Conservation (phyloP, 106 monocot species). For the Dendrobium chrysotoxum region DNA sequence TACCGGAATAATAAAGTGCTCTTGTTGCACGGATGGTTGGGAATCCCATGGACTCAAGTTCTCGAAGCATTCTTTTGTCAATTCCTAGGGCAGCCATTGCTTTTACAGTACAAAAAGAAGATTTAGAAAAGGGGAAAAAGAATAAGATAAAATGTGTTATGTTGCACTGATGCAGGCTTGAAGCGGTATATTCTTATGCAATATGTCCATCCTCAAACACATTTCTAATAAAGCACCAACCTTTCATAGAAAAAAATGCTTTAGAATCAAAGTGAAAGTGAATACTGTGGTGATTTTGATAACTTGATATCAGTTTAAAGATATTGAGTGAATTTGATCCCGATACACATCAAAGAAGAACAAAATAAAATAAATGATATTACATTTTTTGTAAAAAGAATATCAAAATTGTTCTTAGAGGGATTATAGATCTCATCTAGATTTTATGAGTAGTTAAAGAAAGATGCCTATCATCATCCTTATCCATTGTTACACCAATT, state of each 20-base stretch:
- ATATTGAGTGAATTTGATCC: background rate
- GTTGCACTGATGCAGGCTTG: background rate
- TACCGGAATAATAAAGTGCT: slow-evolving; percentile 74
- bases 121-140: background rate
- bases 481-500: background rate
- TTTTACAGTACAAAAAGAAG: slow-evolving; percentile 4
- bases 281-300: background rate
- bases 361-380: background rate
- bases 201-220: background rate
- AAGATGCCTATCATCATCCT: background rate
- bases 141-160: background rate
- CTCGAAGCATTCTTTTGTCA: slow-evolving; percentile 42
- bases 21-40: slow-evolving; percentile 55
- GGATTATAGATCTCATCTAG: background rate
- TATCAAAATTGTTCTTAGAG: background rate
- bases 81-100: slow-evolving; percentile 64
- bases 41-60: slow-evolving; percentile 80
- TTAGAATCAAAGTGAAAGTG: background rate
- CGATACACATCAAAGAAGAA: background rate
- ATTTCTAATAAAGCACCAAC: background rate
- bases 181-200: background rate
- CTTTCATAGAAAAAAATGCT: background rate
- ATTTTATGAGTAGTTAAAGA: background rate
- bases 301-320: background rate
- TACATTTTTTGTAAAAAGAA: background rate